Base-by-base conservation (phyloP, 2,329 filamentous ascomycete species). In the Calycina herbarum region DNA sequence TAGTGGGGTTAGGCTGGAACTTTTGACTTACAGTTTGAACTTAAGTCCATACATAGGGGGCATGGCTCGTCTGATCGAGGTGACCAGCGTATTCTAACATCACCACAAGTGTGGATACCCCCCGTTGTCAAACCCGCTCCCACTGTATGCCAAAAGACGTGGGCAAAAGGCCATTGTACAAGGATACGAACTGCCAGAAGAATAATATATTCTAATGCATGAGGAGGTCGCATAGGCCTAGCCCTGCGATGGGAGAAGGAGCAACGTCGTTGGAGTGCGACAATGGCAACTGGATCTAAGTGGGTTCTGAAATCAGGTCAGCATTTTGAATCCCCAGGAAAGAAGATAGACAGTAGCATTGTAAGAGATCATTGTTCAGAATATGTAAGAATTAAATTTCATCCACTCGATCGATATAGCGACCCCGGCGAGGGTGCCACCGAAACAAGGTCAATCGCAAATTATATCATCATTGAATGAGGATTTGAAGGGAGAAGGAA, bases 381-480 rank as follows among this genome's bases (percentile, higher is more conserved):
- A 97, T 96, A 97, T 96, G 93, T 97, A 97, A 97, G 93, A 62
- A 94, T 88, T 89, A 81, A 93, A 92, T 96, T 91, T 97, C 93
- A 96, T 83, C 79, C 86, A 78, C 82, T 85, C 82, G 81, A 77
- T 81, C 84, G 89, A 89, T 93, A 89, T 89, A 85, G 89, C 90
- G 83, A 85, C 91, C 88, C 93, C 87, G 93, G 94, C 93, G 90
- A 90, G 93, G 88, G 91, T 82, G 85, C 92, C 93, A 94, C 87
- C 88, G 82, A 82, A 79, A 79, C 79, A 82, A 84, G 86, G 90
- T 97, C 93, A 96, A 94, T 94, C 93, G 94, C 93, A 97, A 97
- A 97, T 97, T 97, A 92, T 91, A 83, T 90, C 93, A 96, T 97
- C 94, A 92, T 90, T 73, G 73, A 77, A 71, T 74, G 38, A 15